A percentile compares a stretch with the other conserved stretches of the same genome.
These are phyloP conservation scores for Benincasa hispida DNA, from an alignment of 306 rosid genomes.

Conservation along the genomic window DNA sequence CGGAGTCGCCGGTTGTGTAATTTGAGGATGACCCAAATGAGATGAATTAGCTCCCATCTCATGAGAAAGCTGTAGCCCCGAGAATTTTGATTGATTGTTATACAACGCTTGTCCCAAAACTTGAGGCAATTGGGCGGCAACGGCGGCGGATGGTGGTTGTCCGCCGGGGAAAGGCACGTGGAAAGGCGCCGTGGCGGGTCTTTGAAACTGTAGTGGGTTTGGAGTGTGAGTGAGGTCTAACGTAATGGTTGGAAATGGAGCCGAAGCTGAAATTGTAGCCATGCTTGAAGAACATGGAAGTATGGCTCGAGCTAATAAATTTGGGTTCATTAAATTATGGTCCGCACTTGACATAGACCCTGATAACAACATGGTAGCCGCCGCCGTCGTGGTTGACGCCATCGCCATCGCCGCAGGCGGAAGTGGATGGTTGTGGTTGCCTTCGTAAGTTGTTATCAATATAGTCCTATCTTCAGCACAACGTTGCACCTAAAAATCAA, in stretches of 20 bases:
- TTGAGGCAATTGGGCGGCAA: constrained; percentile 24
- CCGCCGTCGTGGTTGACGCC: constrained; percentile 89
- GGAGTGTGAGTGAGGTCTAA: constrained; percentile 76
- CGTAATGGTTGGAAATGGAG: constrained; percentile 80
- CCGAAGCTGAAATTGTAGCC: constrained; percentile 88
- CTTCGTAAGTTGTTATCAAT: constrained; percentile 86
- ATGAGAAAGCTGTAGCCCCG: constrained; percentile 81
- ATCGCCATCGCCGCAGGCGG: constrained; percentile 97
- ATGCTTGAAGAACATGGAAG: constrained; percentile 61
- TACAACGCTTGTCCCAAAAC: constrained; percentile 50
- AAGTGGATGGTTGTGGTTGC: constrained; percentile 88
- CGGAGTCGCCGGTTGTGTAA: constrained; percentile 11
- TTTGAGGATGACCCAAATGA: constrained; percentile 31
- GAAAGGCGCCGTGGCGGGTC: constrained; percentile 31
- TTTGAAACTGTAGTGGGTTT: constrained; percentile 44
- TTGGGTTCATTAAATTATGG: constrained; percentile 63
- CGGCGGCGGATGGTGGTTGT: constrained; percentile 20
- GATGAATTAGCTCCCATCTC: constrained; percentile 34
- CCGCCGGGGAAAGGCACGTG: constrained; percentile 43
- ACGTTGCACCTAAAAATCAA: constrained; percentile 64
- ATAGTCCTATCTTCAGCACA: constrained; percentile 75
- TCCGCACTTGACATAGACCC: constrained; percentile 91
- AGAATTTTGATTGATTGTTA: constrained; percentile 62
- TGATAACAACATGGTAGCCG: constrained; percentile 75
- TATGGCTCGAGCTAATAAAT: constrained; percentile 67